Evolutionary conservation across 1,139 yeast species (phyloP).

Genomic region (Pichia norvegensis): DNA sequence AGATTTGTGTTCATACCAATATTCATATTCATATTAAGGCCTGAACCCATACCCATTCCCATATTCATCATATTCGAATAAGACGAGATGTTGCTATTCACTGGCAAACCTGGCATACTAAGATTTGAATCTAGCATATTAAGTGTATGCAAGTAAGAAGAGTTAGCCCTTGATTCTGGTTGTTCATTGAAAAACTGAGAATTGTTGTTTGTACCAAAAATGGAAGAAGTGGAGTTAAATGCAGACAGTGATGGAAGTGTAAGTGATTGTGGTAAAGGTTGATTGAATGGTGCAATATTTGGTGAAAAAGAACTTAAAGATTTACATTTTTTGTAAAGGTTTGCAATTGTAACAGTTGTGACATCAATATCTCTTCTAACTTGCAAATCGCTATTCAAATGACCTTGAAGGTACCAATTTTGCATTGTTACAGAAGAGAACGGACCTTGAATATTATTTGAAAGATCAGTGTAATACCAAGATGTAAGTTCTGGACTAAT

Average conservation of each 20-base stretch:
- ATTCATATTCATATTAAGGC: background rate
- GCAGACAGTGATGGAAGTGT: background rate
- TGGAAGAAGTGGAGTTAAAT: constrained; percentile 7
- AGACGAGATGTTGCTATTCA: background rate
- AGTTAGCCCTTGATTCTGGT: background rate
- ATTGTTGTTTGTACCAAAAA: constrained; percentile 8
- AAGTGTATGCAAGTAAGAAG: background rate
- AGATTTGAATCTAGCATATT: background rate
- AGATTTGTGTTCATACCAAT: background rate
- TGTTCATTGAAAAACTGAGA: constrained; percentile 3
- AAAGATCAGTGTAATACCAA: constrained; percentile 71
- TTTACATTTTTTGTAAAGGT: constrained; percentile 15
- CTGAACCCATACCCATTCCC: background rate
- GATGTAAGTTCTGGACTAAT: background rate
- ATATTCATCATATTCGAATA: background rate
- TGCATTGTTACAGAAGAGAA: constrained; percentile 72
- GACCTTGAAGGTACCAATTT: constrained; percentile 61
- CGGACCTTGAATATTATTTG: constrained; percentile 73
- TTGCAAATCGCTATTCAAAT: constrained; percentile 46
- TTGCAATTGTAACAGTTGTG: constrained; percentile 36
- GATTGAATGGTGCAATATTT: constrained; percentile 8
- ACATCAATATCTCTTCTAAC: constrained; percentile 49
- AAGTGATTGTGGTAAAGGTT: constrained; percentile 2
- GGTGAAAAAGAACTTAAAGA: constrained; percentile 24
- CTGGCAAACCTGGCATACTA: background rate